Base-by-base conservation (phyloP, 768 basidiomycete genomes). In the Psilocybe cyanescens region DNA sequence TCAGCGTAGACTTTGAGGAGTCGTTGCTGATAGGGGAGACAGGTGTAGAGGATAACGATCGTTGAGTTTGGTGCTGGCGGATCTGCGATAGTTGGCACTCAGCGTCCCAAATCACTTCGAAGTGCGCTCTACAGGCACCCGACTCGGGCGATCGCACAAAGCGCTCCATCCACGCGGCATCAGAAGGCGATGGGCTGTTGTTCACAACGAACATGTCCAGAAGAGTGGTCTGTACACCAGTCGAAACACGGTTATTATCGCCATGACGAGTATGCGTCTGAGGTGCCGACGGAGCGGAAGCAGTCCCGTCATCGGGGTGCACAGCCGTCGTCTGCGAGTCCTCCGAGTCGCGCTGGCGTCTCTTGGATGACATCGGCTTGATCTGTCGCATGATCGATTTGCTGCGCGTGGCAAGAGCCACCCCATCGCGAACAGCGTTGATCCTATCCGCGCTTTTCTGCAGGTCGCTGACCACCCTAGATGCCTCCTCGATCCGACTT, bases 241-340 rank as follows among this genome's bases (percentile, higher is more conserved):
- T 65, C 47, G 63, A 64, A 8, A 55, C 31, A 61, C 67, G 68
- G 24, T 57, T 55, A 5, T 58, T 55, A 5, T 66, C 63, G 41
- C 19, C 64, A 67, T 28, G 55, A 19, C 46, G 39, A 9, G 19
- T 46, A 11, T 61, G 48, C 11, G 28, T 50, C 29, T 8, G 56
- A 48, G 49, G 17, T 7, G 55, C 51, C 7, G 62, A 45, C 37
- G 59, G 59, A 11, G 59, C 45, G 16, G 45, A 45, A 11, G 39
- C 37, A 11, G 49, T 55, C 30, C 59, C 59, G 11, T 63, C 62
- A 14, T 71, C 65, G 14, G 60, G 29, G 19, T 73, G 74, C 6
- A 88, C 85, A 16, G 79, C 79, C 0, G 88, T 90, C 24, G 69
- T 68, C 56, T 86, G 82, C 1, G 89, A 90, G 70, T 89, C 88